Base-by-base conservation (phyloP, 2,329 filamentous ascomycete species). In the Knoxdaviesia capensis region DNA sequence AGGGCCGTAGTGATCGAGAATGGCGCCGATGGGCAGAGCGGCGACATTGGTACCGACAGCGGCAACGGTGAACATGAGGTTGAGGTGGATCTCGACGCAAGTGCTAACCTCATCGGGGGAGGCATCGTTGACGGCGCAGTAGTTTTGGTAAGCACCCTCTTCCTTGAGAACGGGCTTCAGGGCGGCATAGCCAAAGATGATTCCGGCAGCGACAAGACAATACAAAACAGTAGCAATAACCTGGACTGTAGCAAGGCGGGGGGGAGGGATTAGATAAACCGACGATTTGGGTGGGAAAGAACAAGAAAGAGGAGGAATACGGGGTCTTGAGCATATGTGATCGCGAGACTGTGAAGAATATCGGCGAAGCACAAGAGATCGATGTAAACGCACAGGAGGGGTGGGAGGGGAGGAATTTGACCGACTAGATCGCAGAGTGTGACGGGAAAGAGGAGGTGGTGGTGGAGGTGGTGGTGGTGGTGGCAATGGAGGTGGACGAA, bases 41-140 rank as follows among this genome's bases (percentile, higher is more conserved):
- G 77, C 83, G 8, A 93, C 80, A 52, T 94, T 94, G 35, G 86
- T 92, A 6, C 74, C 80, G 7, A 93, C 85, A 9, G 85, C 86
- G 8, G 86, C 86, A 36, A 86, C 71, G 5, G 85, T 92, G 64
- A 94, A 94, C 82, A 93, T 93, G 49, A 94, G 64, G 56, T 94
- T 94, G 44, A 94, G 68, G 45, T 67, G 68, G 42, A 76, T 71
- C 52, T 74, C 71, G 44, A 65, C 60, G 54, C 58, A 71, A n/a
- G 56, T 61, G 31, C 65, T 52, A 10, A 51, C 51, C n/a, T 53
- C 48, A 2, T 51, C 44, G 5, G 44, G 41, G 6, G 44, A 41
- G 6, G 50, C 47, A 10, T 49, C 52, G 41, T 48, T 53, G 34
- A 53, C 54, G 36, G 54, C 47, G 52, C 83, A 90, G 33, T 66